Conservation (phyloP, 306 rosid genomes). For the Begonia masoniana region DNA sequence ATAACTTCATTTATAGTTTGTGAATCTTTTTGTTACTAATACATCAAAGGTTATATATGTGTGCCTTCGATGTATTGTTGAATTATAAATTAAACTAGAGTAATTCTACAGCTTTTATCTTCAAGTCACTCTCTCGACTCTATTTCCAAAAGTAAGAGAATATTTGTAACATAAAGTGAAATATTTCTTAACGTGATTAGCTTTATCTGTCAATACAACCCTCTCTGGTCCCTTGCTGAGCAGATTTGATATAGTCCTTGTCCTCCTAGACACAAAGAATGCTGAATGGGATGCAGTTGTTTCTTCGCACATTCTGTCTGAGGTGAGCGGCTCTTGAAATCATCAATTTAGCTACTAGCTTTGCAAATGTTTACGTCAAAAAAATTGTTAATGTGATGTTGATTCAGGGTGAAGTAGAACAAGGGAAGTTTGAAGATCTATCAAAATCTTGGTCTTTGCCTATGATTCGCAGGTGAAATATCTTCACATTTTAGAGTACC, state of each 20-base stretch:
- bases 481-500: no score
- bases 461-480: conserved; percentile 57
- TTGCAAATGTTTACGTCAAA: no score
- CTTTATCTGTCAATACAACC: conserved; percentile 87
- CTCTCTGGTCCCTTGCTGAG: conserved; percentile 92
- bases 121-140: background rate
- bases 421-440: conserved; percentile 35
- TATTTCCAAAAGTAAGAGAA: background rate
- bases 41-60: no score
- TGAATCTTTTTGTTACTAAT: no score
- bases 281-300: conserved; percentile 97
- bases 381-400: background rate
- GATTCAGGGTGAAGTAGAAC: conserved; percentile 46
- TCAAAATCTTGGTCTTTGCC: conserved; percentile 65
- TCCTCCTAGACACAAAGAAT: conserved; percentile 85
- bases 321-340: conserved; percentile 37
- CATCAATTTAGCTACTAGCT: conserved; percentile 2
- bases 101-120: no score
- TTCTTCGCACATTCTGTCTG: conserved; percentile 83
- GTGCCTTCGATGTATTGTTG: no score
- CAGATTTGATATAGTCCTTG: conserved; percentile 94
- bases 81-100: no score
- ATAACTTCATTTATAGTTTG: no score
- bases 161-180: background rate
- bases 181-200: conserved; percentile 41